Evolutionary conservation across 441 rosid species (phyloP).

Genomic region (Omphalea diandra): DNA sequence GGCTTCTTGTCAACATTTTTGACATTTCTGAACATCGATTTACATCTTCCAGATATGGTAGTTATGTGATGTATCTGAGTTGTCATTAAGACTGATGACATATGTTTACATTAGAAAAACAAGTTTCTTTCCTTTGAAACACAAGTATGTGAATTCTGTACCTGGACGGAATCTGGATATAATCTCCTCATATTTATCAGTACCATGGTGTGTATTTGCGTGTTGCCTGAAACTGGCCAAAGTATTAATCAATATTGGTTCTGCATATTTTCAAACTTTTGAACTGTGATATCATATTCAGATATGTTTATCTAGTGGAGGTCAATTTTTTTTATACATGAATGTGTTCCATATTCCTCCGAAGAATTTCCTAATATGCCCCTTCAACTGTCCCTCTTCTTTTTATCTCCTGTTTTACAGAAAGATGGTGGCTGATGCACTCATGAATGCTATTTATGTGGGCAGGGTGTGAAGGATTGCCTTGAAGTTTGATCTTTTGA

Average conservation of each 20-base stretch:
- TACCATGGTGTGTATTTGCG: not conserved
- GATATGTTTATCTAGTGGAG: not conserved
- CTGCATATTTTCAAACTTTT: not conserved
- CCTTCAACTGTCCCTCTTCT: not conserved
- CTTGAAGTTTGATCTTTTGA: conserved; percentile 53
- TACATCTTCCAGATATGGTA: not conserved
- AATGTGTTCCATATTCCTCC: not conserved
- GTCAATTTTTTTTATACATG: not conserved
- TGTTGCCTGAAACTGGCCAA: not conserved
- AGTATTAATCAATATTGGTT: not conserved
- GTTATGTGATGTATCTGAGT: not conserved
- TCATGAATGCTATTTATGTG: conserved; percentile 61
- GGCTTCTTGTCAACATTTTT: not conserved
- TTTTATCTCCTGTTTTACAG: conserved; percentile 37
- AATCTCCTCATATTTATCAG: not conserved
- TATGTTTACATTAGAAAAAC: not conserved
- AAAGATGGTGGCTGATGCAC: conserved; percentile 56
- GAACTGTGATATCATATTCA: not conserved
- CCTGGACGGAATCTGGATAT: not conserved
- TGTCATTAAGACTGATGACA: too few relatives aligned
- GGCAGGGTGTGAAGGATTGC: conserved; percentile 71
- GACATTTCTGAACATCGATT: not conserved
- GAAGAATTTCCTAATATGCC: not conserved
- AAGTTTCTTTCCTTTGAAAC: not conserved
- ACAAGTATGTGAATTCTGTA: not conserved